These are phyloP conservation scores for Aquilaria yunnanensis DNA, from an alignment of 345 rosid genomes.

Conservation along the genomic window DNA sequence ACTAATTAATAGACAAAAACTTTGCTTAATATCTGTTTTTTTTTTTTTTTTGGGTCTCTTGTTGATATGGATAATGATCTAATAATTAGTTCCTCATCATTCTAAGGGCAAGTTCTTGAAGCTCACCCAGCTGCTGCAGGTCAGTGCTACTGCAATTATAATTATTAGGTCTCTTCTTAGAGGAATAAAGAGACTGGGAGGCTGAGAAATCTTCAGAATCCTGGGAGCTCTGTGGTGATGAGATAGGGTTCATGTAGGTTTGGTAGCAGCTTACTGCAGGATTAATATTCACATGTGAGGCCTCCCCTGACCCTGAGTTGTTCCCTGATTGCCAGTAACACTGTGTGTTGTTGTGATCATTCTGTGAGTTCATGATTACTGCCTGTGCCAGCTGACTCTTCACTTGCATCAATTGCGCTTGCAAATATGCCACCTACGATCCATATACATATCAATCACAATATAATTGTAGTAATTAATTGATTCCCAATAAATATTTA, in stretches of 20 bases:
- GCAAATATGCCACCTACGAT: slow-evolving; percentile 67
- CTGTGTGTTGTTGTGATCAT: slow-evolving; percentile 8
- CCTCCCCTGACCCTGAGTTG: slow-evolving; percentile 14
- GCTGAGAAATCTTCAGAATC: slow-evolving; percentile 42
- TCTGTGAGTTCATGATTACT: slow-evolving; percentile 26
- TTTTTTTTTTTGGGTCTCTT: no score
- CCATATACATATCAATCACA: not conserved
- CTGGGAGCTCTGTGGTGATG: slow-evolving; percentile 74
- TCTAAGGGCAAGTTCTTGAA: slow-evolving; percentile 77
- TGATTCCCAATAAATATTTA: no score
- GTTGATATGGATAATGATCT: no score
- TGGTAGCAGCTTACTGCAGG: not conserved
- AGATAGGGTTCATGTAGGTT: slow-evolving; percentile 41
- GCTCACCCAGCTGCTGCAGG: slow-evolving; percentile 41
- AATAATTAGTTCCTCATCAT: slow-evolving; percentile 57
- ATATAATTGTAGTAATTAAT: no score
- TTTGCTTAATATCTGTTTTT: no score
- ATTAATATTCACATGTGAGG: slow-evolving; percentile 20
- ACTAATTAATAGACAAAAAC: no score
- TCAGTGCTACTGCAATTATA: slow-evolving; percentile 17
- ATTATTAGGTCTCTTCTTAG: slow-evolving; percentile 40
- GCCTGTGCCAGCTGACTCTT: slow-evolving; percentile 65
- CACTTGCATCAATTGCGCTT: slow-evolving; percentile 84
- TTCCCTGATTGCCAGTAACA: slow-evolving; percentile 34
- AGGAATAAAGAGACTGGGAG: slow-evolving; percentile 16